Conservation (phyloP, 1,284 basidiomycete genomes). For the Irpex sp. region DNA sequence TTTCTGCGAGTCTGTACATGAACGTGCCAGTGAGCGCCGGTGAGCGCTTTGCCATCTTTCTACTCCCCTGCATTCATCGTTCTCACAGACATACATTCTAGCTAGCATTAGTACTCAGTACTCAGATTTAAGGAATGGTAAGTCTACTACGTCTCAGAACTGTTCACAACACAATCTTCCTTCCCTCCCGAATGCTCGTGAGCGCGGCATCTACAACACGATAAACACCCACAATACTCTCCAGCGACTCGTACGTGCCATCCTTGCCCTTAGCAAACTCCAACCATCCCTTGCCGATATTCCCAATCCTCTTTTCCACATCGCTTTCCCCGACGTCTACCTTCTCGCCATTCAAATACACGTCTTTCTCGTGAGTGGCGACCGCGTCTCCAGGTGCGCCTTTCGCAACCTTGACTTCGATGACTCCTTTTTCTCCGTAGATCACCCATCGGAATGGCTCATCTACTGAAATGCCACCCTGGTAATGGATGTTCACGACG, state of each 20-base stretch:
- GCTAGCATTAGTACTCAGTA: no score
- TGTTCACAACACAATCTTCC: not conserved
- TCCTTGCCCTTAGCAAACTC: slow-evolving; percentile 36
- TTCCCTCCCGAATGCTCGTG: slow-evolving; percentile 27
- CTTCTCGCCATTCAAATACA: slow-evolving; percentile 29
- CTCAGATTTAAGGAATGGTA: no score
- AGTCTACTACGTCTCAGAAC: not conserved
- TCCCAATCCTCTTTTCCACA: slow-evolving; percentile 14
- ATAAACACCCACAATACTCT: slow-evolving; percentile 30
- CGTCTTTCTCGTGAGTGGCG: slow-evolving; percentile 18
- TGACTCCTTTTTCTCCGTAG: slow-evolving; percentile 33
- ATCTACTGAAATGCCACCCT: slow-evolving; percentile 2
- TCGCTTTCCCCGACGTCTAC: slow-evolving; percentile 16
- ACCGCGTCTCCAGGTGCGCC: slow-evolving; percentile 19
- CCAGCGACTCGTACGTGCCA: slow-evolving; percentile 30
- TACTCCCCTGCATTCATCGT: no score
- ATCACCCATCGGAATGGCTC: slow-evolving; percentile 31
- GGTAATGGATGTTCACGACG: slow-evolving; percentile 17
- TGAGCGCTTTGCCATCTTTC: no score
- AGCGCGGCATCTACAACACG: slow-evolving; percentile 28
- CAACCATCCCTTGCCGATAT: slow-evolving; percentile 24
- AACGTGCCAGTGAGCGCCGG: no score
- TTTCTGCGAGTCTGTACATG: no score
- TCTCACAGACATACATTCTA: no score
- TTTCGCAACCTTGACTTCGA: slow-evolving; percentile 29